phyloP scores from a whole-genome alignment of 805 yeast species.

The Lipomyces chichibuensis region DNA sequence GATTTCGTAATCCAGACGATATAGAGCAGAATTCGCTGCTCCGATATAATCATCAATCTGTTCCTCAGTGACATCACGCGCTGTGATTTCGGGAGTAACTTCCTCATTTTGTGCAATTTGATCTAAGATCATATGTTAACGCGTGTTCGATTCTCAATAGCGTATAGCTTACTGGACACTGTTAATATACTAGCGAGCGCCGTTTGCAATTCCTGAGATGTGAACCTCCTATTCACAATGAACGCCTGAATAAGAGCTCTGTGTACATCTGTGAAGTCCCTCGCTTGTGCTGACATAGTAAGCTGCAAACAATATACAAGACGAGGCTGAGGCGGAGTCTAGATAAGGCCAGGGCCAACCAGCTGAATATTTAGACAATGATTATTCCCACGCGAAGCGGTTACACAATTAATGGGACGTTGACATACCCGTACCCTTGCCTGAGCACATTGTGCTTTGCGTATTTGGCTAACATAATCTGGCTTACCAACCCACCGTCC shows the following conservation, averaged over 20 bases:
- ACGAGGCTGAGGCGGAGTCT: neutral
- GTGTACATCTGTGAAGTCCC: conserved; percentile 19
- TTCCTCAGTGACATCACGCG: conserved; percentile 19
- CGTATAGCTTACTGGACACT: conserved; percentile 19
- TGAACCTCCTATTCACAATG: conserved; percentile 19
- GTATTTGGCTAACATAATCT: neutral
- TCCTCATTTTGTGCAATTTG: neutral
- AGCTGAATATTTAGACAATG: neutral
- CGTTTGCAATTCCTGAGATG: conserved; percentile 6
- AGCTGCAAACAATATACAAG: neutral
- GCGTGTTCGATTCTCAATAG: neutral
- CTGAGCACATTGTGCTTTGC: neutral
- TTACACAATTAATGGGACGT: neutral
- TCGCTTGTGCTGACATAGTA: conserved; percentile 1
- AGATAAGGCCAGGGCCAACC: neutral
- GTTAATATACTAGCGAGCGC: conserved; percentile 24
- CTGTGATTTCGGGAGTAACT: conserved; percentile 5
- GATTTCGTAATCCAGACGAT: conserved; percentile 26
- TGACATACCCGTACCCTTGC: neutral
- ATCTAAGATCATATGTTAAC: neutral
- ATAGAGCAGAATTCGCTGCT: conserved; percentile 19
- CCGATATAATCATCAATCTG: conserved; percentile 22
- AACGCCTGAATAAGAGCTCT: conserved; percentile 28
- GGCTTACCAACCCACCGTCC: neutral
- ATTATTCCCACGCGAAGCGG: neutral